A percentile compares a stretch with the other conserved stretches of the same genome.
These are phyloP conservation scores for Fagopyrum homotropicum DNA, from an alignment of 148 eudicot species.

Conservation along the genomic window DNA sequence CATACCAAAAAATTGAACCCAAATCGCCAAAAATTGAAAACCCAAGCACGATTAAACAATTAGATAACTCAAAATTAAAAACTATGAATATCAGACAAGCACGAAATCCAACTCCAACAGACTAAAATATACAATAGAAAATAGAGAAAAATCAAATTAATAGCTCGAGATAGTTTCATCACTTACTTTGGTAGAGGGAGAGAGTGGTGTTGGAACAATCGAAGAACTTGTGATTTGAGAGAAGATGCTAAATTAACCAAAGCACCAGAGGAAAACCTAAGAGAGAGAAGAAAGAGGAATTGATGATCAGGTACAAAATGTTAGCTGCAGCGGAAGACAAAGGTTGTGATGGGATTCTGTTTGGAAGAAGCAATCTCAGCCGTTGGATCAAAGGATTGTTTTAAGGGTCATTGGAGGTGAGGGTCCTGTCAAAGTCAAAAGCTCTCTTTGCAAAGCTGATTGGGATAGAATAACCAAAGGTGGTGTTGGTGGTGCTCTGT, in stretches of 20 bases:
- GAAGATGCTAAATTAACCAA: background rate
- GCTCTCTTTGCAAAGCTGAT: constrained; percentile 8
- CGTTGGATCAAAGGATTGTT: constrained; percentile 3
- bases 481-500: background rate
- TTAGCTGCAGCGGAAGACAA: background rate
- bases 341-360: background rate
- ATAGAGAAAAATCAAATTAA: background rate
- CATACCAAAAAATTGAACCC: background rate
- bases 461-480: background rate
- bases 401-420: background rate
- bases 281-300: background rate
- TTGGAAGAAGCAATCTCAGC: constrained; percentile 8
- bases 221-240: background rate
- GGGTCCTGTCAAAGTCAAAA: background rate
- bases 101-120: background rate
- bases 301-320: constrained; percentile 10
- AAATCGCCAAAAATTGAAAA: background rate
- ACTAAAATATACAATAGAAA: background rate
- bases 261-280: background rate
- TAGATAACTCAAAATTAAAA: background rate
- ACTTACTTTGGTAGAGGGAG: background rate
- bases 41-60: background rate
- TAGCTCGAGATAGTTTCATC: background rate
- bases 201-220: background rate
- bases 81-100: background rate